phyloP scores from a whole-genome alignment of 345 rosid species.

The Citrus inodora region DNA sequence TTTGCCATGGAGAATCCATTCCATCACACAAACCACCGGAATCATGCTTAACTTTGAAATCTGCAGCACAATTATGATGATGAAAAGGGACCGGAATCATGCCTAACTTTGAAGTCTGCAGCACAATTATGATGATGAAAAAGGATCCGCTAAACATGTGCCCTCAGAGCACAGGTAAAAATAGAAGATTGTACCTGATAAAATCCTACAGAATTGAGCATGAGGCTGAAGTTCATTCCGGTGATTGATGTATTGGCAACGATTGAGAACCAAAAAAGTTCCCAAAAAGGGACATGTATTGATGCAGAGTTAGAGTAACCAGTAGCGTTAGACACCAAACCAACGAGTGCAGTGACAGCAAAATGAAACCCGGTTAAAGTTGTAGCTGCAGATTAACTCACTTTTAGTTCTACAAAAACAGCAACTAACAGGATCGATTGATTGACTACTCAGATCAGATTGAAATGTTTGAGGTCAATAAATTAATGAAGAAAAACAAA shows the following conservation, averaged over 20 bases:
- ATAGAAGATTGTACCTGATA: slow-evolving; percentile 46
- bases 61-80: slow-evolving; percentile 24
- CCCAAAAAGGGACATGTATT: slow-evolving; percentile 87
- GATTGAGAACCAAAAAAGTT: slow-evolving; percentile 89
- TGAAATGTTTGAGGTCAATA: not conserved
- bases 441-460: not conserved
- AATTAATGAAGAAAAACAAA: too few relatives aligned
- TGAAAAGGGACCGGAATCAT: slow-evolving; percentile 7
- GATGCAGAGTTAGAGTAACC: slow-evolving; percentile 74
- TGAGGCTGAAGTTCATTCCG: slow-evolving; percentile 85
- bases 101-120: slow-evolving; percentile 85
- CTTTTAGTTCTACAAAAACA: not conserved
- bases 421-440: not conserved
- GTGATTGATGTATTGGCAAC: slow-evolving; percentile 83
- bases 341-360: slow-evolving; percentile 77
- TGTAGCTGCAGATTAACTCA: slow-evolving; percentile 46
- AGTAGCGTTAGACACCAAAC: slow-evolving; percentile 78
- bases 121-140: not conserved
- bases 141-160: not conserved
- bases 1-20: slow-evolving; percentile 85
- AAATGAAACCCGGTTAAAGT: slow-evolving; percentile 94
- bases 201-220: slow-evolving; percentile 95
- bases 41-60: slow-evolving; percentile 96
- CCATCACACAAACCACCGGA: slow-evolving; percentile 94
- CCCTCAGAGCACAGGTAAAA: not conserved